A percentile compares a stretch with the other conserved stretches of the same genome.
Conservation (phyloP, 148 eudicot species). For the Fallopia convolvulus region DNA sequence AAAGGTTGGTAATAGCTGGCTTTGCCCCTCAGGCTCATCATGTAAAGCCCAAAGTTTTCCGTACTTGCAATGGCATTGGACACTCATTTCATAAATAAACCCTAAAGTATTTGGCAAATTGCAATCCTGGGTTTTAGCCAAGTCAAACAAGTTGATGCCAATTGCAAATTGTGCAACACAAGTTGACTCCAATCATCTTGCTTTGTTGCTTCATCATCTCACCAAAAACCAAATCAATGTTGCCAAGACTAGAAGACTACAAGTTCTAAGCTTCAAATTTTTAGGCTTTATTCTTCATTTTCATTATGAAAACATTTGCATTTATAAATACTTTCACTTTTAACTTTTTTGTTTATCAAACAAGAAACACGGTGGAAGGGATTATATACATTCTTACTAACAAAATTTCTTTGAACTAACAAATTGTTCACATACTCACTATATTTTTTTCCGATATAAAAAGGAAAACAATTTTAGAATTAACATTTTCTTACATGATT, state of each 20-base stretch:
- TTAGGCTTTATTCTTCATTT: no score
- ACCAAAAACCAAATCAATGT: background rate
- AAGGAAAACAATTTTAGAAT: no score
- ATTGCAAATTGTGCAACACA: background rate
- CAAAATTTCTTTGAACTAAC: no score
- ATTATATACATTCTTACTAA: no score
- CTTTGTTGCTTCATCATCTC: background rate
- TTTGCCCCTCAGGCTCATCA: background rate
- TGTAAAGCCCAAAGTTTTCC: background rate
- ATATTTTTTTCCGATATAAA: no score
- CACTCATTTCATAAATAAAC: background rate
- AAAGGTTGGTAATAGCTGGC: background rate
- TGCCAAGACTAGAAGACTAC: background rate
- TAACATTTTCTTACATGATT: no score
- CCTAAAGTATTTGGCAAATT: no score
- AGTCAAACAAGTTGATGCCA: background rate
- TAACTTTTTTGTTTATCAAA: no score
- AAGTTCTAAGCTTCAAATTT: background rate
- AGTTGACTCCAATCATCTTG: background rate
- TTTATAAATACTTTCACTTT: no score
- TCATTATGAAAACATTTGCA: no score
- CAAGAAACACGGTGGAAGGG: no score
- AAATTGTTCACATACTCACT: no score
- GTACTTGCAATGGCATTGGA: background rate
- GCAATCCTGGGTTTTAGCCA: background rate